A percentile compares a stretch with the other conserved stretches of the same genome.
Conservation (phyloP, 352 stramenopile genomes). For the Pythium phragmitis region DNA sequence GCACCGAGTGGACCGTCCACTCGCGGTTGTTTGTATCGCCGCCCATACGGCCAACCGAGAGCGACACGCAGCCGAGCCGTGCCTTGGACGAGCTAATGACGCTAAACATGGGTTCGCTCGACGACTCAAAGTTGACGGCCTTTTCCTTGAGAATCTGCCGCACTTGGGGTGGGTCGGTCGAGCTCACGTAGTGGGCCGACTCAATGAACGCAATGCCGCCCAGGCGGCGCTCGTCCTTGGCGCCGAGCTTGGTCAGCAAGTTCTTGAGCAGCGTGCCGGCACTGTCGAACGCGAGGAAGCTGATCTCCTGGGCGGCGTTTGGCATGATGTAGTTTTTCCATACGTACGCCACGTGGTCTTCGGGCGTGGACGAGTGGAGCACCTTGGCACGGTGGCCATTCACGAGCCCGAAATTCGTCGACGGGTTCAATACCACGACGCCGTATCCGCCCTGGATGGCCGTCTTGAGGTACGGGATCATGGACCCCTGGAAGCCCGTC, state of each 20-base stretch:
- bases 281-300: conserved; percentile 77
- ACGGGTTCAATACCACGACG: conserved; percentile 82
- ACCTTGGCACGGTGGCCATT: conserved; percentile 84
- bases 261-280: conserved; percentile 71
- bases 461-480: conserved; percentile 88
- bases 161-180: conserved; percentile 46
- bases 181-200: conserved; percentile 70
- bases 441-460: conserved; percentile 82
- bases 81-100: conserved; percentile 73
- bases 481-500: conserved; percentile 82
- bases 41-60: conserved; percentile 75
- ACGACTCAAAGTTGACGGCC: conserved; percentile 84
- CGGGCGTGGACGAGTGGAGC: conserved; percentile 68
- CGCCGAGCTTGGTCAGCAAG: conserved; percentile 56
- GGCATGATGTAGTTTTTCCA: conserved; percentile 88
- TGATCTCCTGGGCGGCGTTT: conserved; percentile 81
- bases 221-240: conserved; percentile 59
- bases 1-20: conserved; percentile 84
- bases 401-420: conserved; percentile 75
- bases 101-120: conserved; percentile 80
- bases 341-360: conserved; percentile 80
- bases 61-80: conserved; percentile 66
- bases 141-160: conserved; percentile 66
- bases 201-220: conserved; percentile 87
- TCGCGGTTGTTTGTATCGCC: conserved; percentile 71